Base-by-base conservation (phyloP, 352 stramenopile genomes). In the Phytophthora pluvialis region DNA sequence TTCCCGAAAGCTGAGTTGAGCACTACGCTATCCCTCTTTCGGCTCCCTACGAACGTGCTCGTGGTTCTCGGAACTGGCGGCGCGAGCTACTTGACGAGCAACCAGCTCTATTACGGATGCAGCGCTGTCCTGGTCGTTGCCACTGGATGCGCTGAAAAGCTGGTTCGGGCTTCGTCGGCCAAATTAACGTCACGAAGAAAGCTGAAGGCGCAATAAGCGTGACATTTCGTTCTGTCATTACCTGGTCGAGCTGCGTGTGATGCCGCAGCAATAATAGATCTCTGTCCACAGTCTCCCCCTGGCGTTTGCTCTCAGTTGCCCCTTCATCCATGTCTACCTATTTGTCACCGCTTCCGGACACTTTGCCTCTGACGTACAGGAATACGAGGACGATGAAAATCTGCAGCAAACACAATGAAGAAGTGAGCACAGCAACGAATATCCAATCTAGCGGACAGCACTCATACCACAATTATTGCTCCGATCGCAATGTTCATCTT, bases 401-500 rank as follows among this genome's bases (percentile, higher is more conserved):
- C 70, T 86, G 36, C 21, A 57, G 5, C 7, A 16, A 39, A 47
- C 16, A 60, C 60, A n/a, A 15, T 31, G 33, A 38, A 70, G 21
- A 0, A 32, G 51, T 49, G 15, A 57, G 28, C 35, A 33, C 28
- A 36, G 10, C 26, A 53, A 9, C 18, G 28, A 52, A 42, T 51
- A 26, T 28, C 25, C n/a, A 13, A 28, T 36, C 21, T 13, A 4
- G 31, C 13, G 36, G 2, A 28, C 21, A 60, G 21, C 16, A 46
- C 32, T 63, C 85, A 28, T 86, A 96, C 88, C 62, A 77, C 53
- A 68, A 86, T 70, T 32, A 92, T 65, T 53, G 89, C 69, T 52
- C 74, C 81, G 32, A 92, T 89, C 13, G 84, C 82, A 61, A 93
- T 85, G 56, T 83, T 94, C 85, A 95, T 90, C 72, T 96, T 96